These are phyloP conservation scores for Globisporangium canariense DNA, from an alignment of 352 stramenopile species.

Conservation along the genomic window DNA sequence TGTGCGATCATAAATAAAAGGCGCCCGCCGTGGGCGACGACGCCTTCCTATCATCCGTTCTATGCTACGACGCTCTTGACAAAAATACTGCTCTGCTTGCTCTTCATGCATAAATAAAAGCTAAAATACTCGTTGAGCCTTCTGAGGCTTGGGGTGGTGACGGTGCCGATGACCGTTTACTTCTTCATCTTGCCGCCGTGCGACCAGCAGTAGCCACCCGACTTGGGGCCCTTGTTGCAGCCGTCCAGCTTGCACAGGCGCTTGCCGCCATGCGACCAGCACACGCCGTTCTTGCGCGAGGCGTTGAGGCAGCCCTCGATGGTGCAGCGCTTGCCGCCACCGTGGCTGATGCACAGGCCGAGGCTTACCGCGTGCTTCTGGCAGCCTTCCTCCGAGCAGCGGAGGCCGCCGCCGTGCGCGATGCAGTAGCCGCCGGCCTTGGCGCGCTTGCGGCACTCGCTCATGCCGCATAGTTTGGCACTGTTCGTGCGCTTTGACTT, in stretches of 20 bases:
- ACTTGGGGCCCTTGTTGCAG: conserved; percentile 82
- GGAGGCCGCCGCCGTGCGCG: conserved; percentile 69
- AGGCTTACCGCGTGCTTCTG: conserved; percentile 80
- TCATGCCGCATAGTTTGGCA: conserved; percentile 76
- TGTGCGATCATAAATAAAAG: conserved; percentile 14
- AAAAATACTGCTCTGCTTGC: conserved; percentile 8
- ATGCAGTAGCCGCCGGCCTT: conserved; percentile 83
- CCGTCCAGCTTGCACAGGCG: conserved; percentile 74
- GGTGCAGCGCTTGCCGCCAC: conserved; percentile 75
- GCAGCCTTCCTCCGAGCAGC: conserved; percentile 68
- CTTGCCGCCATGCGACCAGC: conserved; percentile 80
- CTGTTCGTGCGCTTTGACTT: conserved; percentile 50
- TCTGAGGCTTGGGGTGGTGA: not conserved
- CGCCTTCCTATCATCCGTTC: conserved; percentile 2
- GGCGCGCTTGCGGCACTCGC: conserved; percentile 71
- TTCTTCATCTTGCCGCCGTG: conserved; percentile 85
- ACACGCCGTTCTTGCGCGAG: conserved; percentile 79
- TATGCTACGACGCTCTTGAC: conserved; percentile 5
- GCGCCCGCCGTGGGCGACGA: not conserved
- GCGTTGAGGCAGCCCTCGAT: conserved; percentile 74
- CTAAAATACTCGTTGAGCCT: not conserved
- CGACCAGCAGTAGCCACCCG: conserved; percentile 79
- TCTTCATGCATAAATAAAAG: conserved; percentile 21
- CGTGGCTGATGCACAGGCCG: conserved; percentile 83
- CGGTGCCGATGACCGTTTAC: conserved; percentile 23